Conservation (phyloP, 768 basidiomycete species). For the Trametes cingulata region DNA sequence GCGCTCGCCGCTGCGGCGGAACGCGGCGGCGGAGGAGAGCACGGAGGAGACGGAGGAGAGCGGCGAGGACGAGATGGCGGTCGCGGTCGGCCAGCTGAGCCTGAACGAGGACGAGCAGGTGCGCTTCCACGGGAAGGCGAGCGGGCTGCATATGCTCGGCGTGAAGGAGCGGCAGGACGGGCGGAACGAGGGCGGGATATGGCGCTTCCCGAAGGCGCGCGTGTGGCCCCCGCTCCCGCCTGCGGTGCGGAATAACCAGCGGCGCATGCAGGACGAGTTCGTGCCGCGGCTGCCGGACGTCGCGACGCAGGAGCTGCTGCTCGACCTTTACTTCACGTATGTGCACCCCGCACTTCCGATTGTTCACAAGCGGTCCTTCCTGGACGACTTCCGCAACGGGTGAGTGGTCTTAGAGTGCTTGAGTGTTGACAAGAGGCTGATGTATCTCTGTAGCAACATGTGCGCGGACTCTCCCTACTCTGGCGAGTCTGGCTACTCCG, state of each 20-base stretch:
- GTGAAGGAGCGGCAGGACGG: constrained; percentile 59
- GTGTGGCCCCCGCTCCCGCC: constrained; percentile 74
- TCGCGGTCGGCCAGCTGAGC: constrained; percentile 83
- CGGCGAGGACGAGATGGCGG: constrained; percentile 51
- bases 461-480: constrained; percentile 35
- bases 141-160: constrained; percentile 74
- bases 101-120: constrained; percentile 87
- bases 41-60: constrained; percentile 36
- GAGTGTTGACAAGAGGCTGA: not conserved
- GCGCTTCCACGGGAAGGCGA: constrained; percentile 83
- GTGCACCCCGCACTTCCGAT: constrained; percentile 82
- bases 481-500: constrained; percentile 29
- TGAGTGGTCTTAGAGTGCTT: constrained; percentile 24
- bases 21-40: constrained; percentile 22
- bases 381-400: constrained; percentile 53
- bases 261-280: constrained; percentile 40
- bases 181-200: constrained; percentile 75
- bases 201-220: constrained; percentile 86
- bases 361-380: constrained; percentile 68
- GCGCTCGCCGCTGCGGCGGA: constrained; percentile 21
- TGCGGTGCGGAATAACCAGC: constrained; percentile 26
- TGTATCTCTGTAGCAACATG: constrained; percentile 11
- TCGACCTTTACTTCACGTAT: constrained; percentile 78
- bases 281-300: constrained; percentile 53
- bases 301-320: constrained; percentile 62